Evolutionary conservation across 352 stramenopile genomes (phyloP), one percentile per base, ranked within the genome.

Genomic region (Aphanomyces cochlioides): DNA sequence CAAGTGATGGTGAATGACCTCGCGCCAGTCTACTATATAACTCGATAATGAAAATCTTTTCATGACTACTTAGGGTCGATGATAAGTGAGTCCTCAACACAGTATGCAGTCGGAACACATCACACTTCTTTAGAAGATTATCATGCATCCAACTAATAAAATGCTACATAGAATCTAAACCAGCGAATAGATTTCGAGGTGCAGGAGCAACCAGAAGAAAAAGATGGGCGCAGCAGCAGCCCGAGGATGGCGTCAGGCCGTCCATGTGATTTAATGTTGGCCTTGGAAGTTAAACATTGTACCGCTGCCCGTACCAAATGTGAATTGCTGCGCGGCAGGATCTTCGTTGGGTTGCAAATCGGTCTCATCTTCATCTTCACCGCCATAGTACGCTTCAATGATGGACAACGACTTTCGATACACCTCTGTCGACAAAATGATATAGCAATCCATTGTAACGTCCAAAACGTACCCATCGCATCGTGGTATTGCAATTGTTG

Each of bases 401-500:
- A 99, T 98, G 69, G 90, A 90, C 59, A 98, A 79, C 47, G 92
- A 94, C 75, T 98, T 97, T 38, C 96, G 77, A 74, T 98, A 98
- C 37, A 98, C 88, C 36, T 88, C 87, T 95, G 70, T 48, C 56
- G 5, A 67, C 15, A 38, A 47, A 69, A 72, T 10, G 40, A 10
- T 47, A 8, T 7, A 41, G 2, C 47, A 28, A 43, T 34, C 45
- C 7, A 28, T 28, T 28, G 28, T 28, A 28, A 28, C 28, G 57
- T 40, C 7, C 69, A 45, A 8, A 47, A 64, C 84, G 60, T 93
- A 99, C 81, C 92, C 83, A 98, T 88, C 79, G 98, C 97, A 72
- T 98, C 88, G 73, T 99, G 97, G 73, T 97, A 96, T 76, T 99
- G 97, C 40, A 99, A 81, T 36, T 98, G 92, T 84, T 99, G 96